Conservation (phyloP, 2,329 filamentous ascomycete species). For the Knufia fluminis region DNA sequence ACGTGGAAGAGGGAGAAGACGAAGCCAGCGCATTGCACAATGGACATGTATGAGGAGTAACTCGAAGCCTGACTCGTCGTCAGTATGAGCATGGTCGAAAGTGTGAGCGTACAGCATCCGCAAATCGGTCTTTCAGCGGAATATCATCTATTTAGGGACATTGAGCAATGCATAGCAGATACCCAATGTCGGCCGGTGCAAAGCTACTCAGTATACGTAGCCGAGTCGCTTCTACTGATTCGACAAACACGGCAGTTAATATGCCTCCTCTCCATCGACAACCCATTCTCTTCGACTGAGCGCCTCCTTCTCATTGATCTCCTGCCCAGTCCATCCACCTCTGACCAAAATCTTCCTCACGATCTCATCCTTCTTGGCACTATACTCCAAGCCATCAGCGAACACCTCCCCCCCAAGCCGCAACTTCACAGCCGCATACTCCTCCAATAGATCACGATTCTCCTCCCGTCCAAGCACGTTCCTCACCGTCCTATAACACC, state of each 20-base stretch:
- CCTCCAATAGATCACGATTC: conserved; percentile 14
- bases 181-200: no score
- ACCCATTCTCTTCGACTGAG: conserved; percentile 4
- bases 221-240: not conserved
- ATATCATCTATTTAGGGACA: no score
- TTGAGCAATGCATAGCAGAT: no score
- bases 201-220: not conserved
- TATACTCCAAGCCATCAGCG: conserved; percentile 17
- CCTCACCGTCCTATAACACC: conserved; percentile 18
- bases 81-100: no score
- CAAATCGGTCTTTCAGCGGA: no score
- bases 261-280: conserved; percentile 3
- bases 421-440: conserved; percentile 21
- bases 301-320: conserved; percentile 11
- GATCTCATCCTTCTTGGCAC: conserved; percentile 14
- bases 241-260: not conserved
- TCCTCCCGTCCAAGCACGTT: conserved; percentile 12
- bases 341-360: conserved; percentile 13
- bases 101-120: no score
- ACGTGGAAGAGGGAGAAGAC: not conserved
- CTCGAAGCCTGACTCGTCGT: not conserved
- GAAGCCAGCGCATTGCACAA: not conserved
- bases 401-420: conserved; percentile 16
- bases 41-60: not conserved
- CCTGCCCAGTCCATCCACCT: conserved; percentile 15